phyloP scores from a whole-genome alignment of 805 yeast species.

The Candida coquimbonensis region DNA sequence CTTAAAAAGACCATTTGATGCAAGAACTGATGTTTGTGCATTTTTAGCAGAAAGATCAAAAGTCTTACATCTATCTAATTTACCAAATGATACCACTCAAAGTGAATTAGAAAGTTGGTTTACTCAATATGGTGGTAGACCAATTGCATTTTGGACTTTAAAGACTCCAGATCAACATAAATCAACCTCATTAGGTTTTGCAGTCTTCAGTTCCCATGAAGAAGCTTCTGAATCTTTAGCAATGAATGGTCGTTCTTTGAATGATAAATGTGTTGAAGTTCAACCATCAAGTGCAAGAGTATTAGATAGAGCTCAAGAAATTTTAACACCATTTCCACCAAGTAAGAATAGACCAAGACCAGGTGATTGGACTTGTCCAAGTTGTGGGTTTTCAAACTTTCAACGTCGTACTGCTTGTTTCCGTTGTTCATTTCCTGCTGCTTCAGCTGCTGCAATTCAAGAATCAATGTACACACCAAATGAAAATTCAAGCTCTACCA shows the following conservation, averaged over 20 bases:
- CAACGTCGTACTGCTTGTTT: slow-evolving; percentile 92
- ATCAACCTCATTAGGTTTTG: slow-evolving; percentile 68
- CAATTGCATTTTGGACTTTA: slow-evolving; percentile 85
- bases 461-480: slow-evolving; percentile 41
- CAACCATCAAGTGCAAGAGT: slow-evolving; percentile 79
- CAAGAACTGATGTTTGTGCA: slow-evolving; percentile 60
- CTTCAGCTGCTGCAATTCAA: slow-evolving; percentile 63
- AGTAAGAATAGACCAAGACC: slow-evolving; percentile 87
- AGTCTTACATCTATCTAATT: slow-evolving; percentile 71
- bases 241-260: slow-evolving; percentile 70
- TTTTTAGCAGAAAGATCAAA: slow-evolving; percentile 68
- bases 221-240: slow-evolving; percentile 75
- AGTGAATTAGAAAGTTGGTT: slow-evolving; percentile 89
- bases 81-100: slow-evolving; percentile 84
- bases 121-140: slow-evolving; percentile 77
- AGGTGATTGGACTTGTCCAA: slow-evolving; percentile 97
- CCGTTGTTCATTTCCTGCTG: slow-evolving; percentile 83
- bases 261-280: slow-evolving; percentile 73
- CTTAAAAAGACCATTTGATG: slow-evolving; percentile 68
- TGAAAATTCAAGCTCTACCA: slow-evolving; percentile 9
- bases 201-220: slow-evolving; percentile 76
- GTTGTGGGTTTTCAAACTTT: slow-evolving; percentile 91
- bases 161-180: slow-evolving; percentile 51
- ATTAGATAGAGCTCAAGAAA: slow-evolving; percentile 74
- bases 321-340: slow-evolving; percentile 78